Evolutionary conservation across 2,329 filamentous ascomycete species (phyloP).

Genomic region (Monosporascus cannonballus): DNA sequence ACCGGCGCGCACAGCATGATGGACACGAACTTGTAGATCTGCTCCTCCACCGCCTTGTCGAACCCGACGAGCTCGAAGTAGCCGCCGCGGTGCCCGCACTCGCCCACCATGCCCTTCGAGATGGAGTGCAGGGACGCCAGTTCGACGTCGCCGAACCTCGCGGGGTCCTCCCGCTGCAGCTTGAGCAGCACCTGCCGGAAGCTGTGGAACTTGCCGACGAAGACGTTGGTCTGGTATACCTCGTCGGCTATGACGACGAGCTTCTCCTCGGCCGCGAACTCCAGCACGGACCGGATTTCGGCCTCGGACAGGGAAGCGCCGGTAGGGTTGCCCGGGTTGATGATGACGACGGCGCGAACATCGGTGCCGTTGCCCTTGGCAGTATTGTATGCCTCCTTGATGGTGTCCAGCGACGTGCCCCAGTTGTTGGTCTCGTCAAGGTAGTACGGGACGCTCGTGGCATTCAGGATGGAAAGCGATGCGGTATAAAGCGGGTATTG

Average conservation of each 20-base stretch:
- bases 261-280: constrained; percentile 77
- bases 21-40: constrained; percentile 98
- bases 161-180: constrained; percentile 68
- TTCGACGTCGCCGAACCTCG: constrained; percentile 78
- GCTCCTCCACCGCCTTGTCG: constrained; percentile 73
- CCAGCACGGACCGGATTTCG: constrained; percentile 78
- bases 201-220: constrained; percentile 86
- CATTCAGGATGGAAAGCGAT: constrained; percentile 78
- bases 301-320: constrained; percentile 75
- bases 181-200: constrained; percentile 87
- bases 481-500: constrained; percentile 98
- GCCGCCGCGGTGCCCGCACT: constrained; percentile 94
- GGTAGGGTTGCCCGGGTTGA: constrained; percentile 98
- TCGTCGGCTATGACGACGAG: constrained; percentile 92
- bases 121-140: constrained; percentile 88
- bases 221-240: constrained; percentile 99
- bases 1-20: constrained; percentile 96
- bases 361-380: constrained; percentile 74
- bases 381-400: constrained; percentile 66
- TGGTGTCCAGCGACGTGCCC: constrained; percentile 79
- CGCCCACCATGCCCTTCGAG: constrained; percentile 98
- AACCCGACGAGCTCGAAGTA: constrained; percentile 97
- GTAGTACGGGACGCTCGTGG: constrained; percentile 85
- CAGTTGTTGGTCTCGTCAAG: constrained; percentile 81
- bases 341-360: constrained; percentile 88